Evolutionary conservation across 2,329 filamentous ascomycete species (phyloP).

Genomic region (Fusarium brachygibbosum): DNA sequence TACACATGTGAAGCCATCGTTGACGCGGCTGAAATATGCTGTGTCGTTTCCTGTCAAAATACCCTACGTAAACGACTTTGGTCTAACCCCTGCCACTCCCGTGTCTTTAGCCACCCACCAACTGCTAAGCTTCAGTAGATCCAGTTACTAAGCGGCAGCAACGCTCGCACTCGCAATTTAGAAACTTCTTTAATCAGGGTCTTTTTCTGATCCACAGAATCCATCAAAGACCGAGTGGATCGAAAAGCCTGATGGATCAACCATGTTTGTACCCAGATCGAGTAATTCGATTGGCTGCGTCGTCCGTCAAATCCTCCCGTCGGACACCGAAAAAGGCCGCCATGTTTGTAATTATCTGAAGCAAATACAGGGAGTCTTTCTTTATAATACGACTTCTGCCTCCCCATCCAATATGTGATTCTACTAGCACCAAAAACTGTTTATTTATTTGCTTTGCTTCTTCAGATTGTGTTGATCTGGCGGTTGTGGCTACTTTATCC

Average conservation of each 20-base stretch:
- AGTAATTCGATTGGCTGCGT: constrained; percentile 4
- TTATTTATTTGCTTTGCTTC: not conserved
- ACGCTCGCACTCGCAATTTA: not conserved
- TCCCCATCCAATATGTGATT: not conserved
- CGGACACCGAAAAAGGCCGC: constrained; percentile 25
- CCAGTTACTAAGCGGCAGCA: constrained; percentile 20
- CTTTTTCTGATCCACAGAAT: not conserved
- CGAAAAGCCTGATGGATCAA: not conserved
- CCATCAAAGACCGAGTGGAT: constrained; percentile 10
- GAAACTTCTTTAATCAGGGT: not conserved
- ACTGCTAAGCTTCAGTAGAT: too few relatives aligned
- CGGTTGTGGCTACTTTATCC: constrained; percentile 19
- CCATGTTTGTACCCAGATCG: constrained; percentile 3
- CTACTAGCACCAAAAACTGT: not conserved
- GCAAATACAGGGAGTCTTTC: not conserved
- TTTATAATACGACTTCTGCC: constrained; percentile 3
- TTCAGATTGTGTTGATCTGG: not conserved
- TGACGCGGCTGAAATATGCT: not conserved
- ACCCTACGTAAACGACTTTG: not conserved
- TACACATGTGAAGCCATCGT: not conserved
- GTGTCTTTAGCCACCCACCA: not conserved
- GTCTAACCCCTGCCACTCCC: not conserved
- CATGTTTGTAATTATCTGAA: not conserved
- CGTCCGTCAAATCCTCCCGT: not conserved
- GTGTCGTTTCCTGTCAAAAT: not conserved